A percentile compares a stretch with the other conserved stretches of the same genome.
Conservation (phyloP, 139 green algal genomes). For the Tetradesmus lagerheimii region DNA sequence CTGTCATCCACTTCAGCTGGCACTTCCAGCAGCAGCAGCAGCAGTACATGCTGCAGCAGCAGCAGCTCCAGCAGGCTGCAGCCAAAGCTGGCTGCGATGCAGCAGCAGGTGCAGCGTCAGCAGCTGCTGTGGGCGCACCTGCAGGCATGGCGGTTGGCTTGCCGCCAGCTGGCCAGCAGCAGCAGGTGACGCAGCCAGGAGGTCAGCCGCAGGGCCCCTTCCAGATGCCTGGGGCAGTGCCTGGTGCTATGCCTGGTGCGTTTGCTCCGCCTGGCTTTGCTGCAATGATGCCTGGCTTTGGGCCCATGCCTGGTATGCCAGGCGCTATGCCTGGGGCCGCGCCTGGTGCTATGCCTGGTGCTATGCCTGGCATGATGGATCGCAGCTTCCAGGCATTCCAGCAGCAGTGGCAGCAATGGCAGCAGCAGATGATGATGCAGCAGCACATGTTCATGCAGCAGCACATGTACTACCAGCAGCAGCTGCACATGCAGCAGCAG, state of each 20-base stretch:
- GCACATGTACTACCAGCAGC: conserved; percentile 42
- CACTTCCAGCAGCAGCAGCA: conserved; percentile 5
- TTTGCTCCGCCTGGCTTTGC: neutral
- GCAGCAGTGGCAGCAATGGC: conserved; percentile 40
- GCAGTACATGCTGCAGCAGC: conserved; percentile 20
- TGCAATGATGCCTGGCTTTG: neutral
- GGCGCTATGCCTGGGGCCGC: neutral
- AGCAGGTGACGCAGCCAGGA: neutral
- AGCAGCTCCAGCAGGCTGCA: conserved; percentile 7
- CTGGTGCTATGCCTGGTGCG: neutral
- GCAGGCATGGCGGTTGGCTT: neutral
- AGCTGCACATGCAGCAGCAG: conserved; percentile 20
- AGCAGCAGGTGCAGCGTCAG: conserved; percentile 1
- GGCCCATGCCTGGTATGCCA: neutral
- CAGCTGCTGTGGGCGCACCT: neutral
- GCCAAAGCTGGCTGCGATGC: conserved; percentile 7
- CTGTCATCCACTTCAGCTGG: conserved; percentile 39
- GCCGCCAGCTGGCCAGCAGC: neutral
- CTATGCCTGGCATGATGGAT: conserved; percentile 20
- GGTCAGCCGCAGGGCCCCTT: neutral
- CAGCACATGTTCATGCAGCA: conserved; percentile 31
- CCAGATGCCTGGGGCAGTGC: neutral
- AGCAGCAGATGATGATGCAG: conserved; percentile 36
- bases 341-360: neutral
- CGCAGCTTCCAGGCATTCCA: conserved; percentile 20